These are phyloP conservation scores for Chenopodium formosanum DNA, from an alignment of 148 eudicot genomes.

Conservation along the genomic window DNA sequence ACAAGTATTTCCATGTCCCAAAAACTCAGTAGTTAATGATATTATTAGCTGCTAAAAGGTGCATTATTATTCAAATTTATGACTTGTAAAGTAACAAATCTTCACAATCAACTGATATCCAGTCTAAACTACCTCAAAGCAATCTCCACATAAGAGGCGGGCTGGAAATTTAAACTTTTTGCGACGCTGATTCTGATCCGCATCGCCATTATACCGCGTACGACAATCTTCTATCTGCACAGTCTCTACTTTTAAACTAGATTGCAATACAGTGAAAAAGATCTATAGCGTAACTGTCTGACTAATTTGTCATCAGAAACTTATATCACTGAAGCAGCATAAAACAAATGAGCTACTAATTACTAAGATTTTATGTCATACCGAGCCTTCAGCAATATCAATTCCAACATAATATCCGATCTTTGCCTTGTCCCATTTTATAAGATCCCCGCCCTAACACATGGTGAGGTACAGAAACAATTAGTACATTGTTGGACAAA, in stretches of 20 bases:
- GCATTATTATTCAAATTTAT: neutral
- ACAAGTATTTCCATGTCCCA: neutral
- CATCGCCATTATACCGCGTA: slow-evolving; percentile 94
- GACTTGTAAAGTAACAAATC: neutral
- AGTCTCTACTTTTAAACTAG: slow-evolving; percentile 1
- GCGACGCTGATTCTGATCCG: slow-evolving; percentile 93
- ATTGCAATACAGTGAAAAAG: neutral
- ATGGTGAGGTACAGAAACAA: slow-evolving; percentile 10
- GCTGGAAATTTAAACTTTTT: slow-evolving; percentile 93
- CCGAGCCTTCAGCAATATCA: slow-evolving; percentile 97
- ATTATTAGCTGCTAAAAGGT: neutral
- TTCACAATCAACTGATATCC: neutral
- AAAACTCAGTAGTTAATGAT: neutral
- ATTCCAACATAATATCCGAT: slow-evolving; percentile 95
- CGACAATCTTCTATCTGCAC: slow-evolving; percentile 96
- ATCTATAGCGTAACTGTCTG: neutral
- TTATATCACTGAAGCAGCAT: neutral
- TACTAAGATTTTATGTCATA: slow-evolving; percentile 33
- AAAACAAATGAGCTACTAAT: too few species aligned
- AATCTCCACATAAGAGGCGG: slow-evolving; percentile 91
- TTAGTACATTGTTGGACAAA: neutral
- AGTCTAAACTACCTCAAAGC: slow-evolving; percentile 71
- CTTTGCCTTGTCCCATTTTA: slow-evolving; percentile 98
- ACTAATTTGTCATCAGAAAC: neutral
- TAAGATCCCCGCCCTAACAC: slow-evolving; percentile 89